phyloP scores from a whole-genome alignment of 2,329 filamentous ascomycete species.

The Oidium heveae region DNA sequence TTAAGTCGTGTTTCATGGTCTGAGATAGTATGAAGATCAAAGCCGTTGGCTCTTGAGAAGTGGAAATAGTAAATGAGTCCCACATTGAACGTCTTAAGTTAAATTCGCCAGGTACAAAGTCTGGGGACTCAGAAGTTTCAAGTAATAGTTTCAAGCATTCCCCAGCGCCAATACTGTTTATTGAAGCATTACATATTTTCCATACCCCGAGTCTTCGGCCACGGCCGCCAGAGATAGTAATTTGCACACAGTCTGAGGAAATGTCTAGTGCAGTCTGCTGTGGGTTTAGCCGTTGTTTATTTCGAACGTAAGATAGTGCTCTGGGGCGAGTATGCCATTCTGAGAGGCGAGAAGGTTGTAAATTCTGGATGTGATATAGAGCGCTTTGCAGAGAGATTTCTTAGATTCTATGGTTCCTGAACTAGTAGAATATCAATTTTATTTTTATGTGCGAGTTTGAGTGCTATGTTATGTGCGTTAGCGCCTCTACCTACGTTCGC shows the following conservation, averaged over 20 bases:
- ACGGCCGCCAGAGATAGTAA: background rate
- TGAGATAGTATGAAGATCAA: background rate
- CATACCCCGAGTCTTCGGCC: background rate
- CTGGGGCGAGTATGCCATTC: slow-evolving; percentile 1
- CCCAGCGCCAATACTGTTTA: background rate
- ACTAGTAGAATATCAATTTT: background rate
- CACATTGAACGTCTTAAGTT: background rate
- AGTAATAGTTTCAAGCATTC: background rate
- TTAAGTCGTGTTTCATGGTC: background rate
- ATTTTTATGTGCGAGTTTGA: background rate
- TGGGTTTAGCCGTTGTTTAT: background rate
- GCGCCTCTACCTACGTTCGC: background rate
- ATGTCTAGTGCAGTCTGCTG: background rate
- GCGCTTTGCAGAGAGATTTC: background rate
- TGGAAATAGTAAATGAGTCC: background rate
- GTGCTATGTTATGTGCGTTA: background rate
- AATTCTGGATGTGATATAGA: background rate
- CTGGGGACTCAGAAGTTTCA: background rate
- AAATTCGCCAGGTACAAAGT: background rate
- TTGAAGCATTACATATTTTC: background rate
- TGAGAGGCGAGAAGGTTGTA: background rate
- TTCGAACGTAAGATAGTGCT: background rate
- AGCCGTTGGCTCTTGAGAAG: background rate
- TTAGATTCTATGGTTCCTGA: background rate
- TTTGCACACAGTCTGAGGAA: background rate